Percentiles rank a stretch among this genome's conserved stretches.
Conservation (phyloP, 345 rosid species). For the Abelmoschus esculentus region DNA sequence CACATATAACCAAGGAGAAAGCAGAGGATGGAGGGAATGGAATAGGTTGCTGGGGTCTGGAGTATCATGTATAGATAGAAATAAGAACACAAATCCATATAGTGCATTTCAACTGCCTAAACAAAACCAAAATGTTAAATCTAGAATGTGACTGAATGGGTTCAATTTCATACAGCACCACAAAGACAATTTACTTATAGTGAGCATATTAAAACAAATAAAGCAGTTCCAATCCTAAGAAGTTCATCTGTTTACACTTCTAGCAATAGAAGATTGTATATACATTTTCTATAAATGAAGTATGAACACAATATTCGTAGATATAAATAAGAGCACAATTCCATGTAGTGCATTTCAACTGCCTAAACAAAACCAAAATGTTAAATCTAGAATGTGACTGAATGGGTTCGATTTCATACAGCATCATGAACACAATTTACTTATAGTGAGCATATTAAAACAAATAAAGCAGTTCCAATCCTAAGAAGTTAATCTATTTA, state of each 20-base stretch:
- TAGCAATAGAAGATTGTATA: not conserved
- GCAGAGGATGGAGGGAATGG: not conserved
- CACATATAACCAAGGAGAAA: constrained; percentile 2
- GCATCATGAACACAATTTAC: not conserved
- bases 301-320: not conserved
- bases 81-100: not conserved
- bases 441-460: not conserved
- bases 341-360: not conserved
- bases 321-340: not conserved
- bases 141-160: not conserved
- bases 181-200: not conserved
- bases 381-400: not conserved
- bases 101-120: not conserved
- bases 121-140: constrained; percentile 5
- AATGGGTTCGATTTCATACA: not conserved
- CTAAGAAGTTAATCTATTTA: not conserved
- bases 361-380: not conserved
- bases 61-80: not conserved
- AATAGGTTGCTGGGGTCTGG: not conserved
- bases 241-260: not conserved
- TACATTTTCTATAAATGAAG: not conserved
- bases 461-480: not conserved
- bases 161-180: not conserved
- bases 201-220: not conserved
- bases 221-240: not conserved